A percentile compares a stretch with the other conserved stretches of the same genome.
Conservation (phyloP, 352 stramenopile species). For the Halophytophthora batemanensis region DNA sequence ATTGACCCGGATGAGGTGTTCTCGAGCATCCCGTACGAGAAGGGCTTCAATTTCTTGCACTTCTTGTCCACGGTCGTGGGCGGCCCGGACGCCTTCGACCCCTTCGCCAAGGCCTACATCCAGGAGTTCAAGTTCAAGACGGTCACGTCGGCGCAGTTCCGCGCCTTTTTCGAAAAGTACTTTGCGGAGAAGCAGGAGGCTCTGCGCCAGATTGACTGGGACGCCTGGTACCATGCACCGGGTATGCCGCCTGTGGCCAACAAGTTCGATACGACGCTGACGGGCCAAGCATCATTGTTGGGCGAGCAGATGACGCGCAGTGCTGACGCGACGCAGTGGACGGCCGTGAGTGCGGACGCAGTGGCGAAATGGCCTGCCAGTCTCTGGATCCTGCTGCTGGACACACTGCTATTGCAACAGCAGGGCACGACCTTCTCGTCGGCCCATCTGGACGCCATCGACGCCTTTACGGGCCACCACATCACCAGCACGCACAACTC, state of each 20-base stretch:
- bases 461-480: constrained; percentile 45
- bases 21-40: constrained; percentile 95
- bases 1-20: constrained; percentile 97
- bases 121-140: constrained; percentile 75
- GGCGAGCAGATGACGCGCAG: constrained; percentile 12
- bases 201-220: constrained; percentile 75
- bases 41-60: constrained; percentile 82
- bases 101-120: constrained; percentile 90
- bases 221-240: constrained; percentile 81
- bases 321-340: constrained; percentile 7
- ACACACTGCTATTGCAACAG: constrained; percentile 52
- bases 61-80: constrained; percentile 74
- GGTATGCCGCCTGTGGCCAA: constrained; percentile 76
- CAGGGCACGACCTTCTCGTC: constrained; percentile 18
- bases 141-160: constrained; percentile 71
- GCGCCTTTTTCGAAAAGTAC: constrained; percentile 47
- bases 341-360: constrained; percentile 10
- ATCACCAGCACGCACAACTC: constrained; percentile 54
- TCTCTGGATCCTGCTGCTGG: constrained; percentile 57
- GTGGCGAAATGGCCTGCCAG: constrained; percentile 43
- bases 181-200: constrained; percentile 36
- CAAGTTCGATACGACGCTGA: constrained; percentile 80
- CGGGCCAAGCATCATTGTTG: constrained; percentile 19
- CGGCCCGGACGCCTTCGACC: constrained; percentile 31
- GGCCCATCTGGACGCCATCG: constrained; percentile 50